Percentiles rank a stretch among this genome's conserved stretches.
phyloP scores from a whole-genome alignment of 129 eudicot species.

The Pittosporum tobira region DNA sequence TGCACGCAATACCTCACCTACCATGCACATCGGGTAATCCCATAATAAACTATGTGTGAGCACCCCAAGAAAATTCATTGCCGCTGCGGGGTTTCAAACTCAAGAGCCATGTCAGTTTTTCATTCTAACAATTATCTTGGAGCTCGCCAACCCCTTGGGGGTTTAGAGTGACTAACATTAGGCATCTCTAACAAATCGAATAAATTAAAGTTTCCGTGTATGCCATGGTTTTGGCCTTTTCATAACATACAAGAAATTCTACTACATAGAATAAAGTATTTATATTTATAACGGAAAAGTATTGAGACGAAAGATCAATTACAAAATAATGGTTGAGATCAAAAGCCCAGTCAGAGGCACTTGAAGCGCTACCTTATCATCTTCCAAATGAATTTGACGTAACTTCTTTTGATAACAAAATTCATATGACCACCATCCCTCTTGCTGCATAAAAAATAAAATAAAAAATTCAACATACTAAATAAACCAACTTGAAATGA shows the following conservation, averaged over 20 bases:
- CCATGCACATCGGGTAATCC: no score
- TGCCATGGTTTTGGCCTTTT: not conserved
- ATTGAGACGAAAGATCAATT: not conserved
- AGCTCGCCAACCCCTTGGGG: no score
- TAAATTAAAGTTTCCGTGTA: no score
- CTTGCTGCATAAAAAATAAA: slow-evolving; percentile 68
- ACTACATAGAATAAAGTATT: not conserved
- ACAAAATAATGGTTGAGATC: not conserved
- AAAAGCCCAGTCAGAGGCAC: not conserved
- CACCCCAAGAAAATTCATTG: no score
- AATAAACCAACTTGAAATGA: not conserved
- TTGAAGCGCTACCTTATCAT: slow-evolving; percentile 49
- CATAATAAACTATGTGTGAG: no score
- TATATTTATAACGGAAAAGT: not conserved
- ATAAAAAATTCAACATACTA: not conserved
- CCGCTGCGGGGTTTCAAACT: no score
- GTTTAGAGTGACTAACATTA: no score
- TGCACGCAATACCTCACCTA: no score
- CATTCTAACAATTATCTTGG: no score
- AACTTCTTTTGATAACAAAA: slow-evolving; percentile 62
- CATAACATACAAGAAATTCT: not conserved
- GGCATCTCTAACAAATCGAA: no score
- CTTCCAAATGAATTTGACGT: slow-evolving; percentile 82
- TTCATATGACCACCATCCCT: slow-evolving; percentile 98
- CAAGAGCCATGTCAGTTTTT: no score